A percentile compares a stretch with the other conserved stretches of the same genome.
phyloP scores from a whole-genome alignment of 805 yeast genomes.

The Yarrowia sp. region DNA sequence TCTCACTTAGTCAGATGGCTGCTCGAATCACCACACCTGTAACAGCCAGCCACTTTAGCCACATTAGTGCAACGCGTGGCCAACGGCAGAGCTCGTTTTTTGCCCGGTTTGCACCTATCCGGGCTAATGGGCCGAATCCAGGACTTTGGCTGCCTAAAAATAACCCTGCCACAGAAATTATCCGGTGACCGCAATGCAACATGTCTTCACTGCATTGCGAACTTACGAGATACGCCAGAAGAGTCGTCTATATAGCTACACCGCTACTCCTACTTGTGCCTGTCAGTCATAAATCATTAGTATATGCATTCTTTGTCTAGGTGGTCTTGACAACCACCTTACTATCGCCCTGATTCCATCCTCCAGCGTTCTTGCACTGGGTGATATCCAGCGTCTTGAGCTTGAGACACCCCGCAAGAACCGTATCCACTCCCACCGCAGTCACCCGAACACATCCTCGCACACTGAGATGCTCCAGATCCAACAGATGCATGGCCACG shows the following conservation, averaged over 20 bases:
- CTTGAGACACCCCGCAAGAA: slow-evolving; percentile 62
- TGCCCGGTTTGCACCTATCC: no score
- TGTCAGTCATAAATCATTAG: neutral
- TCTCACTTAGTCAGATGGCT: no score
- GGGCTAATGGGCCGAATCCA: neutral
- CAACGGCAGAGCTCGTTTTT: no score
- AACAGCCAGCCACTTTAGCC: no score
- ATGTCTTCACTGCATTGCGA: no score
- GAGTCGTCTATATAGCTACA: neutral
- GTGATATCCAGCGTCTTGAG: slow-evolving; percentile 64
- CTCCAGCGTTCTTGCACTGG: slow-evolving; percentile 67
- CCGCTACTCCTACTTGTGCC: neutral
- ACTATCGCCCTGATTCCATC: slow-evolving; percentile 30
- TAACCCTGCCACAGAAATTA: neutral
- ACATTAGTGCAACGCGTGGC: no score
- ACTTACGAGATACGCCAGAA: neutral
- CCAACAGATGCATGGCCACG: slow-evolving; percentile 61
- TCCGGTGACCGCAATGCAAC: slow-evolving; percentile 24
- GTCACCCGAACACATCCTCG: slow-evolving; percentile 81
- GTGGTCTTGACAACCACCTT: slow-evolving; percentile 16
- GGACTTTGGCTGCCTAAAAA: neutral
- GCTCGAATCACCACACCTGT: no score
- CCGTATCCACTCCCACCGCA: slow-evolving; percentile 74
- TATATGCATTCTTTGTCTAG: slow-evolving; percentile 4
- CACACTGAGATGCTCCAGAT: slow-evolving; percentile 58